These are phyloP conservation scores for Phytophthora idaei DNA, from an alignment of 352 stramenopile species.

Conservation along the genomic window DNA sequence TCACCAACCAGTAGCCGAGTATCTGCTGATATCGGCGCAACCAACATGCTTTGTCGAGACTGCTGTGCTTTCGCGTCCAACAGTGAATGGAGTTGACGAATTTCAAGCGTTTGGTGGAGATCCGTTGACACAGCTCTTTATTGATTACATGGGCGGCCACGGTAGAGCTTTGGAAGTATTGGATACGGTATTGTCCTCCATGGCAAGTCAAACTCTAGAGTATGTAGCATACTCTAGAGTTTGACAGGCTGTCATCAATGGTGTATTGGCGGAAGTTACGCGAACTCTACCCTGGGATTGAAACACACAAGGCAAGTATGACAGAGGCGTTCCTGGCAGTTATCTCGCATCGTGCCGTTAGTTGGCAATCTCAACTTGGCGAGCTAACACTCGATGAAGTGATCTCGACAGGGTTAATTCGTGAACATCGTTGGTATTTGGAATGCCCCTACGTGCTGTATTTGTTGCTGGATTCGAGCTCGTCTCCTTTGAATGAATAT, in stretches of 20 bases:
- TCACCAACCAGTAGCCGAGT: slow-evolving; percentile 8
- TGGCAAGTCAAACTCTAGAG: too few species aligned
- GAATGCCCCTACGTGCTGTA: background rate
- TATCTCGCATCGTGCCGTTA: slow-evolving; percentile 15
- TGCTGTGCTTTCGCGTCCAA: slow-evolving; percentile 2
- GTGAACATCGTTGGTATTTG: background rate
- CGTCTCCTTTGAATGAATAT: background rate
- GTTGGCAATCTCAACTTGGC: slow-evolving; percentile 21
- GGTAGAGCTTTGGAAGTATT: background rate
- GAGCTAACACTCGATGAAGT: slow-evolving; percentile 28
- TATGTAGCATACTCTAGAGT: too few species aligned
- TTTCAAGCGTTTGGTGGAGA: slow-evolving; percentile 5
- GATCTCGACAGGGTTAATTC: slow-evolving; percentile 25
- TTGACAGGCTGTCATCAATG: too few species aligned
- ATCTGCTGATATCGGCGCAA: slow-evolving; percentile 15
- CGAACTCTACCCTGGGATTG: slow-evolving; percentile 20
- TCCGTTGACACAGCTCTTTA: slow-evolving; percentile 16
- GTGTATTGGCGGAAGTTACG: too few species aligned
- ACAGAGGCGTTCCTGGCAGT: slow-evolving; percentile 29
- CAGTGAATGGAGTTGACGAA: slow-evolving; percentile 10
- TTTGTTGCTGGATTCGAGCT: background rate
- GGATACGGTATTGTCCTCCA: too few species aligned
- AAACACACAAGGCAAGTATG: slow-evolving; percentile 15
- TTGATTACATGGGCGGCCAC: slow-evolving; percentile 28
- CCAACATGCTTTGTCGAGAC: slow-evolving; percentile 6